Evolutionary conservation across 2,329 filamentous ascomycete species (phyloP).

Genomic region (Westerdykella ornata): DNA sequence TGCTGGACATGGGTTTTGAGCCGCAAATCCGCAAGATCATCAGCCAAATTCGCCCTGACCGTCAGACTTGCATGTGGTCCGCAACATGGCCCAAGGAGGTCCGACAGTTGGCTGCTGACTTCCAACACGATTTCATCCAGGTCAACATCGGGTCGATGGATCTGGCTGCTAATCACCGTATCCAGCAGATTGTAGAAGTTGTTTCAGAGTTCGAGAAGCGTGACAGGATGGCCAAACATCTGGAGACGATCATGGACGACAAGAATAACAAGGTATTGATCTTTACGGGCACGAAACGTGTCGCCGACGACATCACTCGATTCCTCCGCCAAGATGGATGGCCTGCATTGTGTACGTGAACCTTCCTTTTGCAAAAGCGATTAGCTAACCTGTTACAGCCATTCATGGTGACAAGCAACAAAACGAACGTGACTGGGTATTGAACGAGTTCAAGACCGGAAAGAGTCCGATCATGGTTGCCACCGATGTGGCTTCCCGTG

Average conservation of each 20-base stretch:
- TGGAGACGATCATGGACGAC: constrained; percentile 97
- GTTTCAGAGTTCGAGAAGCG: constrained; percentile 96
- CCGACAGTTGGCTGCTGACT: constrained; percentile 81
- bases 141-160: constrained; percentile 98
- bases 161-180: constrained; percentile 92
- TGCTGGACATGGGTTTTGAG: constrained; percentile 99
- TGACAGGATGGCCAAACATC: constrained; percentile 92
- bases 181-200: constrained; percentile 96
- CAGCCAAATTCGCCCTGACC: constrained; percentile 90
- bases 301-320: constrained; percentile 94
- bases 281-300: constrained; percentile 80
- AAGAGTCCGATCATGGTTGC: constrained; percentile 99
- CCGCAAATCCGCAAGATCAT: constrained; percentile 99
- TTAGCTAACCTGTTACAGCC: constrained; percentile 51
- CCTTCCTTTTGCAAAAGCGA: background rate
- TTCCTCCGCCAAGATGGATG: constrained; percentile 97
- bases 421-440: constrained; percentile 98
- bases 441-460: constrained; percentile 98
- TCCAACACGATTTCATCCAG: constrained; percentile 93
- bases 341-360: constrained; percentile 80
- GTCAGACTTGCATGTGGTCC: constrained; percentile 99
- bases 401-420: constrained; percentile 99
- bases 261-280: constrained; percentile 92
- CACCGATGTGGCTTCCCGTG: constrained; percentile 98
- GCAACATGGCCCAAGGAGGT: constrained; percentile 99